A percentile compares a stretch with the other conserved stretches of the same genome.
phyloP scores from a whole-genome alignment of 768 basidiomycete species.

The Tephrocybe sp. region DNA sequence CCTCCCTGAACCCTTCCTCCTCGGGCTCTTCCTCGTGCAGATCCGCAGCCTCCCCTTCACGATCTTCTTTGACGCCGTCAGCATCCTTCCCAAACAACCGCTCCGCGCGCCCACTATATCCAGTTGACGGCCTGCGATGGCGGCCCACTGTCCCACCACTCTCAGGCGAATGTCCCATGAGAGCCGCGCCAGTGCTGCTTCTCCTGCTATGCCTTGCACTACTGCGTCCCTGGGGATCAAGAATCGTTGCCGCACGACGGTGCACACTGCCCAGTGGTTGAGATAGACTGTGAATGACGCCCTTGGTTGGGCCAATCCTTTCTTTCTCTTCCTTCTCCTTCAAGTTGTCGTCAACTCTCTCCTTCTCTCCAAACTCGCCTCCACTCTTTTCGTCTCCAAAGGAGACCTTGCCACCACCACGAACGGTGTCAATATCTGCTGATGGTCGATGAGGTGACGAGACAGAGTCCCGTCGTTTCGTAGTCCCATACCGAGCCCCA shows the following conservation, averaged over 20 bases:
- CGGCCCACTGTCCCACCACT: constrained; percentile 56
- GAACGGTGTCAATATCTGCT: constrained; percentile 25
- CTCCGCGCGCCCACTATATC: constrained; percentile 44
- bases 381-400: not conserved
- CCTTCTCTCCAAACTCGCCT: constrained; percentile 17
- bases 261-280: constrained; percentile 61
- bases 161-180: constrained; percentile 27
- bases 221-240: constrained; percentile 65
- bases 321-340: constrained; percentile 6
- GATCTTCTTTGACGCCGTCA: constrained; percentile 45
- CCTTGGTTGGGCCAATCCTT: constrained; percentile 19
- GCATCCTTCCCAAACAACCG: constrained; percentile 51
- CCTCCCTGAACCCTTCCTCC: constrained; percentile 42
- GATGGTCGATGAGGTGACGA: constrained; percentile 33
- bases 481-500: constrained; percentile 34
- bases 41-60: constrained; percentile 31
- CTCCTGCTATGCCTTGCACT: constrained; percentile 65
- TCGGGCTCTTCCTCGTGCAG: constrained; percentile 29
- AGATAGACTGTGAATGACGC: constrained; percentile 41
- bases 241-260: constrained; percentile 72
- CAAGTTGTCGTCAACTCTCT: constrained; percentile 23
- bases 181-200: constrained; percentile 72
- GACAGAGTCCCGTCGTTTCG: constrained; percentile 40
- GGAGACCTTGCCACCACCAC: constrained; percentile 22
- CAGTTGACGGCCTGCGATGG: constrained; percentile 69